Percentiles rank a stretch among this genome's conserved stretches.
Evolutionary conservation across 1,139 yeast species (phyloP).

Genomic region (Magnusiomyces clavatus): DNA sequence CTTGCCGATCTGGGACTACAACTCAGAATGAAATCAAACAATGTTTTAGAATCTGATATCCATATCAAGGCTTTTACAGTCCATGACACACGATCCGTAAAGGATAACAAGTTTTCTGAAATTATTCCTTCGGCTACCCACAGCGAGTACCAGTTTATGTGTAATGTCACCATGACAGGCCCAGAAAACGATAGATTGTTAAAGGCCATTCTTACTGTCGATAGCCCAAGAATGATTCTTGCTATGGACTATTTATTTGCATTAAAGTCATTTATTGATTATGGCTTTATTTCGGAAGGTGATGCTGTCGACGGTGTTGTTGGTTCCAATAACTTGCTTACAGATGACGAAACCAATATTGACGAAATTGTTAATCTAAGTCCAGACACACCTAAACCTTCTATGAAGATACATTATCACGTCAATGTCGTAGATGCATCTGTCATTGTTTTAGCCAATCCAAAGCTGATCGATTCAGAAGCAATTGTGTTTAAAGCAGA

Average conservation of each 20-base stretch:
- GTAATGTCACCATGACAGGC: conserved; percentile 33
- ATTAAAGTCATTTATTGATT: conserved; percentile 52
- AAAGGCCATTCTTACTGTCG: conserved; percentile 57
- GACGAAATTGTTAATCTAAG: conserved; percentile 10
- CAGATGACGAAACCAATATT: conserved; percentile 16
- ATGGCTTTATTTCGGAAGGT: conserved; percentile 31
- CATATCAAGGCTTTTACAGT: conserved; percentile 69
- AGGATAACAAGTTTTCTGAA: conserved; percentile 64
- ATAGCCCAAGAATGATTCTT: conserved; percentile 70
- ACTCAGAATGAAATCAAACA: conserved; percentile 46
- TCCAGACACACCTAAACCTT: not conserved
- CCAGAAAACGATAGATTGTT: conserved; percentile 18
- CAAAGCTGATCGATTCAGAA: conserved; percentile 60
- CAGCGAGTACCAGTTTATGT: conserved; percentile 64
- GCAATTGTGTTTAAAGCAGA: conserved; percentile 88
- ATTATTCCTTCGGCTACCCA: conserved; percentile 66
- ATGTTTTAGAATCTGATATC: conserved; percentile 53
- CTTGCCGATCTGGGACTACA: conserved; percentile 50
- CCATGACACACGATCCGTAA: conserved; percentile 57
- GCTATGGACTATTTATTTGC: conserved; percentile 85
- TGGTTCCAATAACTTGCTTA: not conserved
- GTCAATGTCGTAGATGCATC: conserved; percentile 74
- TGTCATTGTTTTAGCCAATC: conserved; percentile 72
- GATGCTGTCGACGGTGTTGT: conserved; percentile 1
- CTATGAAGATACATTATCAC: conserved; percentile 40